Conservation (phyloP, 176 grass and related monocot species). For the Carex pumila region DNA sequence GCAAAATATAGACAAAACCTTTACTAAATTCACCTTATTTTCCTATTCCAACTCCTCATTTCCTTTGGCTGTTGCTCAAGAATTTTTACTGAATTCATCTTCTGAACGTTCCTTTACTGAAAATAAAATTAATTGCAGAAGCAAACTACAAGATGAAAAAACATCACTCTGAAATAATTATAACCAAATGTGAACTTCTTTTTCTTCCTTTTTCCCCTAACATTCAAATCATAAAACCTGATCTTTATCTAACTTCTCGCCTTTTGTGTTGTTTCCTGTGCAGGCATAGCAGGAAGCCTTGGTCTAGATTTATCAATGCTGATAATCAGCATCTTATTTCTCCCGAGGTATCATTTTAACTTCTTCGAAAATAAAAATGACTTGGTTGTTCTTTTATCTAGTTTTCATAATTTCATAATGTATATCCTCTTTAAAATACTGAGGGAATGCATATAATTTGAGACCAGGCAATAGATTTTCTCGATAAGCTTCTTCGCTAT, state of each 20-base stretch:
- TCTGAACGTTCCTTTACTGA: no score
- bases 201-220: background rate
- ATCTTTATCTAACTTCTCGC: background rate
- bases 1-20: background rate
- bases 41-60: background rate
- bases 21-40: background rate
- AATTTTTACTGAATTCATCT: background rate
- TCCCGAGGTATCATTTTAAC: constrained; percentile 37
- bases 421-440: background rate
- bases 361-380: background rate
- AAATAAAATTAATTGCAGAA: background rate
- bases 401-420: background rate
- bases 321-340: constrained; percentile 72
- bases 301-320: constrained; percentile 61
- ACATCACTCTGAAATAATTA: background rate
- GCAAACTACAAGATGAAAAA: background rate
- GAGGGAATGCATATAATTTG: constrained; percentile 3
- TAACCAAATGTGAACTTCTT: background rate
- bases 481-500: constrained; percentile 76
- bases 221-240: background rate
- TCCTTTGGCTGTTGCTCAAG: background rate
- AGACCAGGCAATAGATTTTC: constrained; percentile 72
- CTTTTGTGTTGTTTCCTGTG: background rate
- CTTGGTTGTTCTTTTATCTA: background rate
- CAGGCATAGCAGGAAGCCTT: constrained; percentile 63